These are phyloP conservation scores for Hortaea werneckii DNA, from an alignment of 2,329 filamentous ascomycete species.

Conservation along the genomic window DNA sequence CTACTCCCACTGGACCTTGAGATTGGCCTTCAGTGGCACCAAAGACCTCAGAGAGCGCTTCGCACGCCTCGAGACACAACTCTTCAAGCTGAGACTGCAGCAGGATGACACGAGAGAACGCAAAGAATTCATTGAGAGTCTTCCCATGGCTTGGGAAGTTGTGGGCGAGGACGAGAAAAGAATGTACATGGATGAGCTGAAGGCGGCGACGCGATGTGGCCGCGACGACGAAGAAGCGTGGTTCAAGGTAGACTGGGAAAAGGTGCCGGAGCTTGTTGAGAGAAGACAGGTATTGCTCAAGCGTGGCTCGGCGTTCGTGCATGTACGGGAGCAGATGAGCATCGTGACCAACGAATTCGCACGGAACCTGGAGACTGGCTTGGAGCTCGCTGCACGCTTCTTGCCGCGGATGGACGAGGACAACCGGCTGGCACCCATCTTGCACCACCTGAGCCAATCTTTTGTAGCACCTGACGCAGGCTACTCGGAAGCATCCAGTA, in stretches of 20 bases:
- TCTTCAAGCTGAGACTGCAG: constrained; percentile 75
- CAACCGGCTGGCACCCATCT: constrained; percentile 69
- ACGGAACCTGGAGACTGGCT: constrained; percentile 62
- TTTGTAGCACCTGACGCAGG: constrained; percentile 85
- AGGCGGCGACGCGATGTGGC: constrained; percentile 44
- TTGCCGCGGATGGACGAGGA: constrained; percentile 91
- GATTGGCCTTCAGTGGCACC: constrained; percentile 82
- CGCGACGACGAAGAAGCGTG: constrained; percentile 66
- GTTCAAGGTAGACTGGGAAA: constrained; percentile 96
- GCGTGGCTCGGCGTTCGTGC: constrained; percentile 82
- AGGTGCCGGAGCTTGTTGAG: constrained; percentile 84
- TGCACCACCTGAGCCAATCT: constrained; percentile 82
- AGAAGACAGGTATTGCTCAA: constrained; percentile 64
- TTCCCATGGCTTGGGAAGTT: constrained; percentile 76
- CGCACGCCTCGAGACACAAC: constrained; percentile 72
- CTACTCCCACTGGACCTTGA: constrained; percentile 94
- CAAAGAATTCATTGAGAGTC: constrained; percentile 60
- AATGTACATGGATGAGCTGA: constrained; percentile 52
- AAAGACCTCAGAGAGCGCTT: constrained; percentile 85
- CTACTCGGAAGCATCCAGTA: constrained; percentile 53
- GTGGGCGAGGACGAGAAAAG: constrained; percentile 71
- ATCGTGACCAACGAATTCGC: constrained; percentile 87
- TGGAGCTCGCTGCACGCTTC: constrained; percentile 86
- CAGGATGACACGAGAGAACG: constrained; percentile 67
- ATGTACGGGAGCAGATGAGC: constrained; percentile 72